Base-by-base conservation (phyloP, 148 eudicot genomes). In the Cornus florida region DNA sequence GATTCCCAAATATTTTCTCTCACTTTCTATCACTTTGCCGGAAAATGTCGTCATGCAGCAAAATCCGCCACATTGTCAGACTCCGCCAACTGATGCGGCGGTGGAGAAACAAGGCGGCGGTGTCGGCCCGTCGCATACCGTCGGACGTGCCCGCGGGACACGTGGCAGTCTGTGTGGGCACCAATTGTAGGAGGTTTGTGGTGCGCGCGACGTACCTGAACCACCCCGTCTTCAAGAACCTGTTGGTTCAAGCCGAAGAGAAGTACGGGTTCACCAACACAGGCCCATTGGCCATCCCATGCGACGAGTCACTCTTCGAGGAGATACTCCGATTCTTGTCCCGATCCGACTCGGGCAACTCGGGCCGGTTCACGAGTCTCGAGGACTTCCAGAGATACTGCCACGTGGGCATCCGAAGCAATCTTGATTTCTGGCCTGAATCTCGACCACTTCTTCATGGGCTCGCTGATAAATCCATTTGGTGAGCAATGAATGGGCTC, bases 111-210 rank as follows among this genome's bases (percentile, higher is more conserved):
- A 91, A 90, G 71, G 92, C 92, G 3, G 78, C 86, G 2, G 32
- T 65, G 66, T 43, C 84, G 35, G 48, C 88, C 4, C 79, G 76
- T 32, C 80, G 78, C 67, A 68, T 86, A 0, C 95, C 94, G 2
- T 83, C 94, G 5, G 97, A 93, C 69, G 97, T 95, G 0, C 98
- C 98, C 0, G 53, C 96, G 0, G 98, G 98, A 1, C 96, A 95
- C 84, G 82, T 95, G 41, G 94, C 97, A 0, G 89, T 95, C 35
- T 77, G 81, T 11, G 98, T 95, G 0, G 98, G 97, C 5, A 16
- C 82, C 24, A 89, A 38, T 43, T 69, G 77, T 23, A 86, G 78
- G 0, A 81, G 98, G 69, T 95, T 89, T 41, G 84, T 95, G 0
- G 90, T 95, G 68, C 92, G 94, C 3, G 78, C 97, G 6, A 79